Evolutionary conservation across 2,329 filamentous ascomycete species (phyloP), one percentile per base, ranked within the genome.

Genomic region (Botrytis paeoniae): DNA sequence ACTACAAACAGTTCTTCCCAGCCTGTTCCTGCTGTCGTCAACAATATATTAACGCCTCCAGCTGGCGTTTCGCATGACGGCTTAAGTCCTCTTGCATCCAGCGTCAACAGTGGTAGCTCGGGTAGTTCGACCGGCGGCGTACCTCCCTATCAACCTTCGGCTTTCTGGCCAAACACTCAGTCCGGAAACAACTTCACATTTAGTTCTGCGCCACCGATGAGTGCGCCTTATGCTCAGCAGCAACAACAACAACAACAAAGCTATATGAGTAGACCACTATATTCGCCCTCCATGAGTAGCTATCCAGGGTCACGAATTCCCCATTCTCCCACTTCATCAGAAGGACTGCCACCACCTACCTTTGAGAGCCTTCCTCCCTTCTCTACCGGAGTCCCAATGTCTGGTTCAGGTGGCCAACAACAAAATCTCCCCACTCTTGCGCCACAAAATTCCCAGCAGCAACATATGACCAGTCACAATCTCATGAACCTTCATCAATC

Each of bases 291-390:
- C 64, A 83, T 88, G 79, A 85, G 78, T 74, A 85, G 77, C 75
- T 87, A 85, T 76, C 83, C 86, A 76, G 83, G 85, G 75, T 18
- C 64, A 39, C 85, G 88, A 77, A 85, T 84, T 77, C 84, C 87
- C 60, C 86, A 87, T 77, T 89, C 89, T 69, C 91, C 92, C 16
- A 86, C 88, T 12, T 84, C 85, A 41, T 85, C 84, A 65, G 89
- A 93, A 79, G 86, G 86, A 66, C 84, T 95, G 71, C 87, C 92
- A 74, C 85, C 88, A 71, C 89, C 91, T 74, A 87, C 91, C 10
- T 93, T 91, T 82, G 91, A 92, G 75, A 89, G 69, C 76, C 86
- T 91, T 74, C 87, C 90, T 62, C 85, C 89, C 48, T 93, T 91
- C 80, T 86, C 89, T 74, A 87, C 87, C 68, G 84, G 86, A 63